Percentiles rank a stretch among this genome's conserved stretches.
These are phyloP conservation scores for Talaromyces sp. DNA, from an alignment of 2,329 filamentous ascomycete species.

Conservation along the genomic window DNA sequence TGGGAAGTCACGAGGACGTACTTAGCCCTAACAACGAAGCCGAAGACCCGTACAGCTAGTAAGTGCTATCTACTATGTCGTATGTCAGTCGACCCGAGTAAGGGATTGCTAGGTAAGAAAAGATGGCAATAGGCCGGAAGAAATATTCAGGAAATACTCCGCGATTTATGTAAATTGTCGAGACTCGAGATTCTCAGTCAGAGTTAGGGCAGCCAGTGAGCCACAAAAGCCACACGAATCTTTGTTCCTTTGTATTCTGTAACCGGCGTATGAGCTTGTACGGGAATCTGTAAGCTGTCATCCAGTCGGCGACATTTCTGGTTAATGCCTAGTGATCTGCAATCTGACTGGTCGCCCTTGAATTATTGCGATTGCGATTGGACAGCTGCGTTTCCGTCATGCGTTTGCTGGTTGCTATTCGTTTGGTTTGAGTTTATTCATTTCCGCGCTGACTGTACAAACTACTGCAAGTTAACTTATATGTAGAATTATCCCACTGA, in stretches of 20 bases:
- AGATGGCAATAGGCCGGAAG: background rate
- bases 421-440: background rate
- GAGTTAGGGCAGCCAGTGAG: background rate
- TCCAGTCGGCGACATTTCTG: background rate
- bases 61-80: background rate
- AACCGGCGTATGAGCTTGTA: background rate
- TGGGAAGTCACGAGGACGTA: background rate
- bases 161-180: background rate
- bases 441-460: background rate
- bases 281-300: background rate
- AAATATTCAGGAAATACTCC: background rate
- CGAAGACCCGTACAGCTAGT: background rate
- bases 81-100: background rate
- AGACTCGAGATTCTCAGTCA: background rate
- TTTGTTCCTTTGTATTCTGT: background rate
- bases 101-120: background rate
- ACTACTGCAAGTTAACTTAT: background rate
- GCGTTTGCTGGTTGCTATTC: background rate
- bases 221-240: background rate
- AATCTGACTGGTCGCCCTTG: slow-evolving; percentile 13
- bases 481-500: background rate
- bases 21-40: background rate
- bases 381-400: background rate
- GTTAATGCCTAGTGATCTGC: slow-evolving; percentile 4
- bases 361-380: slow-evolving; percentile 14